Percentiles rank a stretch among this genome's conserved stretches.
Evolutionary conservation across 306 rosid species (phyloP).

Genomic region (Vigna reflexopilosa): DNA sequence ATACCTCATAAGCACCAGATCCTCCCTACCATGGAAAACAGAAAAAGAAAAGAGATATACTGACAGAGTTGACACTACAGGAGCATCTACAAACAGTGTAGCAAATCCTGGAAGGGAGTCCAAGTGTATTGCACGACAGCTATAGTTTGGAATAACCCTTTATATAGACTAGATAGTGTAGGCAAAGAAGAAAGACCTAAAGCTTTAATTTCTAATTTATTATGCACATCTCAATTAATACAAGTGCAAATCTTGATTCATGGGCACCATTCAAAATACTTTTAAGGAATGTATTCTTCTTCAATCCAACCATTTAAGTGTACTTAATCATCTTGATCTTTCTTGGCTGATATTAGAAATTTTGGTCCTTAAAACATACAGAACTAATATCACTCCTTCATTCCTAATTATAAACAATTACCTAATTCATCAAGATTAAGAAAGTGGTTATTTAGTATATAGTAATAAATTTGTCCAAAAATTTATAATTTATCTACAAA

Average conservation of each 20-base stretch:
- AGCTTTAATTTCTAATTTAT: conserved; percentile 29
- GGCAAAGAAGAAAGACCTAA: conserved; percentile 10
- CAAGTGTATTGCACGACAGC: conserved; percentile 10
- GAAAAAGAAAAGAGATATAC: conserved; percentile 42
- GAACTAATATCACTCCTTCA: not conserved
- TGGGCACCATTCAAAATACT: conserved; percentile 8
- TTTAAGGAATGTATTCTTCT: conserved; percentile 30
- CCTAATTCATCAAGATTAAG: not conserved
- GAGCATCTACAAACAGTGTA: conserved; percentile 34
- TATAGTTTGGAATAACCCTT: conserved; percentile 36
- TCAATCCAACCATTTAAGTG: conserved; percentile 26
- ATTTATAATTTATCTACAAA: no score
- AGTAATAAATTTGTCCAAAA: not conserved
- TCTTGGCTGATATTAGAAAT: conserved; percentile 27
- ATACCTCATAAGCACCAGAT: conserved; percentile 43
- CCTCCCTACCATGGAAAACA: conserved; percentile 22
- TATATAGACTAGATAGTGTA: conserved; percentile 30
- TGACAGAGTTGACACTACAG: conserved; percentile 38
- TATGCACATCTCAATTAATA: conserved; percentile 15
- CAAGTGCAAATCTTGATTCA: not conserved
- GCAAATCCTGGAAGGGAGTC: conserved; percentile 29
- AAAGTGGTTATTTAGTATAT: not conserved
- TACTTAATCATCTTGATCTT: conserved; percentile 23
- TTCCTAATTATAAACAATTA: not conserved
- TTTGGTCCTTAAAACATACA: conserved; percentile 8